Evolutionary conservation across 441 rosid genomes (phyloP).

Genomic region (Viola pubescens): DNA sequence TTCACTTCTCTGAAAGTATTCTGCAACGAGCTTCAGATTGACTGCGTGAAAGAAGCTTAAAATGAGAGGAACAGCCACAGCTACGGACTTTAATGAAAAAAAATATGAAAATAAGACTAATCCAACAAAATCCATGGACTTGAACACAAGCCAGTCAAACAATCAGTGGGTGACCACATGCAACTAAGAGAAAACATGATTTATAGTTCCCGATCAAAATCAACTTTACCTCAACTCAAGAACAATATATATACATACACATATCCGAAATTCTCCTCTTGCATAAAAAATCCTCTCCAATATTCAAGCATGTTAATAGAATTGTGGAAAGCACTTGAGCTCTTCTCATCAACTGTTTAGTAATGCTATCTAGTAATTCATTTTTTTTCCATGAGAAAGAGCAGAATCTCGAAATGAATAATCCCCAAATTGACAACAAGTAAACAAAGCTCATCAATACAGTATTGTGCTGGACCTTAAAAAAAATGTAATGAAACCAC

Average conservation of each 20-base stretch:
- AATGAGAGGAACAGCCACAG: constrained; percentile 3
- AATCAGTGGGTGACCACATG: background rate
- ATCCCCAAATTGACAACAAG: background rate
- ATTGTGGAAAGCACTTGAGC: too few species aligned
- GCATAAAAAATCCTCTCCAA: background rate
- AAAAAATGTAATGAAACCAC: too few species aligned
- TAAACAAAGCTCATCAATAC: background rate
- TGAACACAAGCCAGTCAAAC: too few species aligned
- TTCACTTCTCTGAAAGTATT: constrained; percentile 85
- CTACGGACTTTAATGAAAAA: background rate
- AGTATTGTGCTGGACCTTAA: too few species aligned
- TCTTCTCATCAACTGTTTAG: background rate
- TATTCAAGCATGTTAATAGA: constrained; percentile 1
- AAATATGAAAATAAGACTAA: too few species aligned
- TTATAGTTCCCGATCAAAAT: background rate
- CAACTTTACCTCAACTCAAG: background rate
- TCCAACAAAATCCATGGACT: too few species aligned
- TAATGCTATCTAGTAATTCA: background rate
- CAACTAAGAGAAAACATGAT: background rate
- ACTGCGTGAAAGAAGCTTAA: constrained; percentile 31
- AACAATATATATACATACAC: background rate
- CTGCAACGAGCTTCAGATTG: constrained; percentile 79
- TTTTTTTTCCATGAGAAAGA: background rate
- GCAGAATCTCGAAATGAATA: background rate
- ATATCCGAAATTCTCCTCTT: background rate